Base-by-base conservation (phyloP, 495 filamentous ascomycete genomes). In the Neurospora africana region DNA sequence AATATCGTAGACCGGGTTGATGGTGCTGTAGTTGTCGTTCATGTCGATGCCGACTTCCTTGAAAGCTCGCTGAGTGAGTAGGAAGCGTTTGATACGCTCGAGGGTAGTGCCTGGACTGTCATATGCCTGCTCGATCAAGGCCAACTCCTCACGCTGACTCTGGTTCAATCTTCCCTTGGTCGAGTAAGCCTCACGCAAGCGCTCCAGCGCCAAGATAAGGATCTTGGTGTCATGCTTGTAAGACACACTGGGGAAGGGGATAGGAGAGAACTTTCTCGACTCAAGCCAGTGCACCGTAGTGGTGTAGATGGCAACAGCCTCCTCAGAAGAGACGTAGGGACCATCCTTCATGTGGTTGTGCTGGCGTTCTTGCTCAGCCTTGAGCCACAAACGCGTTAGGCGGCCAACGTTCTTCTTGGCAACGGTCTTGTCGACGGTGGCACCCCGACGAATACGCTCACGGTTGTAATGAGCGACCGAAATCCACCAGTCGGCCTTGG, bases 221-320 rank as follows among this genome's bases (percentile, higher is more conserved):
- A 99, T 99, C 82, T 99, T 99, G 30, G 96, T 99, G 79, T 99
- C 96, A 78, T 99, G 96, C 84, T 99, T 99, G 86, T 99, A 99
- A 10, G 95, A 98, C 27, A 98, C 95, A 78, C 95, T 97, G 0
- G 96, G 96, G 87, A 99, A 99, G 2, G 96, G 96, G 76, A 99
- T 99, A 2, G 96, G 96, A 39, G 95, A 97, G 80, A 97, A 99
- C 78, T 99, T 98, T 71, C 96, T 89, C 15, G 94, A 97, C 83
- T 99, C 96, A 4, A 99, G 88, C 96, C 96, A 99, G 78, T 99
- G 96, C 13, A 99, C 96, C 74, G 96, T 97, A 0, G 96, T 98
- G 0, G 96, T 98, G 81, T 98, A 99, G 72, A 99, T 98, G 5
- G 96, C 96, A 53, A 98, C 96, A 53, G 94, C 96, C 82, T 99